Conservation (phyloP, 805 yeast genomes). For the Saccharomycopsis sp. region DNA sequence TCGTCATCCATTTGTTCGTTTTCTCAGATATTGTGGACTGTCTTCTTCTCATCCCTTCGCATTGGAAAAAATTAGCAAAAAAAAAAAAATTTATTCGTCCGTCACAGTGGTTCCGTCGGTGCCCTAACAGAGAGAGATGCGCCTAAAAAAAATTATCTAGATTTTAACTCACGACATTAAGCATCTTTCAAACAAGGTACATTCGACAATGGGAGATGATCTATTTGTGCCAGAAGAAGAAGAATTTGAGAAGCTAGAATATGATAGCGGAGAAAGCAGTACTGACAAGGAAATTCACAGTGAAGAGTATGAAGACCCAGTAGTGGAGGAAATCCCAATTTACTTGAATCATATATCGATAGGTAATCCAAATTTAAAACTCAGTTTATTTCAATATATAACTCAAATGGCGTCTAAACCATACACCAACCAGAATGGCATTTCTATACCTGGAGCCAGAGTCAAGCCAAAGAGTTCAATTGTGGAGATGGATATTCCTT, state of each 20-base stretch:
- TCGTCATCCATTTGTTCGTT: conserved; percentile 44
- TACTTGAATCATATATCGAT: conserved; percentile 30
- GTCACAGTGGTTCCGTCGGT: too few species aligned
- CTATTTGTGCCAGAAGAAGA: conserved; percentile 11
- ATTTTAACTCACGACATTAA: neutral
- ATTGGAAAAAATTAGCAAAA: too few species aligned
- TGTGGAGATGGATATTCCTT: conserved; percentile 71
- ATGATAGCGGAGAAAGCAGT: neutral
- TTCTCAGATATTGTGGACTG: neutral
- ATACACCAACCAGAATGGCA: conserved; percentile 30
- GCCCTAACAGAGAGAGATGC: too few species aligned
- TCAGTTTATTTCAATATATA: conserved; percentile 53
- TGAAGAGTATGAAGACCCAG: conserved; percentile 43
- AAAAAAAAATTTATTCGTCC: neutral
- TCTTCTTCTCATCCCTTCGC: neutral
- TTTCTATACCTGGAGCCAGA: conserved; percentile 38
- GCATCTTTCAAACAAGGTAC: neutral
- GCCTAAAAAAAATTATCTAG: neutral
- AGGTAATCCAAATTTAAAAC: conserved; percentile 3
- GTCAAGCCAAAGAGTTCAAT: conserved; percentile 57
- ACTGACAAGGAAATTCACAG: neutral
- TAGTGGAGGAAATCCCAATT: conserved; percentile 55
- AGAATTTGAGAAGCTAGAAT: neutral
- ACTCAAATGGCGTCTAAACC: conserved; percentile 44
- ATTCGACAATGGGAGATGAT: neutral